phyloP scores from a whole-genome alignment of 1,284 basidiomycete genomes.

The Limonomyces culmigenus region DNA sequence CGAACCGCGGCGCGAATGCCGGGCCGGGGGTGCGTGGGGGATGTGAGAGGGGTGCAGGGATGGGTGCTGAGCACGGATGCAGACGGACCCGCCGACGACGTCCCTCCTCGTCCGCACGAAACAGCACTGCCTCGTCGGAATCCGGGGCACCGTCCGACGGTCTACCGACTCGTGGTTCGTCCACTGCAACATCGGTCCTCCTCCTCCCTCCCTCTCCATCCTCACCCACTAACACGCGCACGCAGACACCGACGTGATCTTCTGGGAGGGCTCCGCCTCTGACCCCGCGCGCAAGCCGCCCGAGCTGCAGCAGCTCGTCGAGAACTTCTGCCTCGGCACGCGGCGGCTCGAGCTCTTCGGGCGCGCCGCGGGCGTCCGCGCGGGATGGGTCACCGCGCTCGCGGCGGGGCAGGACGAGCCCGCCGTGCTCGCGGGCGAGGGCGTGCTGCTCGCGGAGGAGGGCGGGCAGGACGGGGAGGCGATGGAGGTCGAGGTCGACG shows the following conservation, averaged over 20 bases:
- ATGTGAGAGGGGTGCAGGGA: not conserved
- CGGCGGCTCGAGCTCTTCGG: slow-evolving; percentile 89
- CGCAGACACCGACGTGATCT: slow-evolving; percentile 86
- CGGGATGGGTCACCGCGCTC: slow-evolving; percentile 87
- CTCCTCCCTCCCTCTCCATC: not conserved
- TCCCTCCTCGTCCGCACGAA: slow-evolving; percentile 79
- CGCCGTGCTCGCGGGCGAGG: not conserved
- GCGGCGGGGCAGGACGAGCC: slow-evolving; percentile 35
- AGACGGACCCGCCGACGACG: slow-evolving; percentile 72
- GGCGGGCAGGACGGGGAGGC: slow-evolving; percentile 16
- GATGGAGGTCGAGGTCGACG: slow-evolving; percentile 29
- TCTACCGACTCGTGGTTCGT: slow-evolving; percentile 93
- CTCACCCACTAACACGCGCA: slow-evolving; percentile 2
- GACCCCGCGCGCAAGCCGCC: slow-evolving; percentile 81
- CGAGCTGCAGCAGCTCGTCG: slow-evolving; percentile 89
- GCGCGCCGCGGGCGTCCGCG: slow-evolving; percentile 50
- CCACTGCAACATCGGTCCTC: slow-evolving; percentile 87
- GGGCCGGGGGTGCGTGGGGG: slow-evolving; percentile 52
- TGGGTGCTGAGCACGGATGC: not conserved
- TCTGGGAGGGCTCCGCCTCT: slow-evolving; percentile 77
- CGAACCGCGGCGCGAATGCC: slow-evolving; percentile 52
- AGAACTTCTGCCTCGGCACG: slow-evolving; percentile 94
- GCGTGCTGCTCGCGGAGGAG: not conserved
- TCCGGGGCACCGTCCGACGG: slow-evolving; percentile 87
- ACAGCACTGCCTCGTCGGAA: slow-evolving; percentile 98